phyloP scores from a whole-genome alignment of 2,329 filamentous ascomycete genomes.

The Verticillium zaregamsianum region DNA sequence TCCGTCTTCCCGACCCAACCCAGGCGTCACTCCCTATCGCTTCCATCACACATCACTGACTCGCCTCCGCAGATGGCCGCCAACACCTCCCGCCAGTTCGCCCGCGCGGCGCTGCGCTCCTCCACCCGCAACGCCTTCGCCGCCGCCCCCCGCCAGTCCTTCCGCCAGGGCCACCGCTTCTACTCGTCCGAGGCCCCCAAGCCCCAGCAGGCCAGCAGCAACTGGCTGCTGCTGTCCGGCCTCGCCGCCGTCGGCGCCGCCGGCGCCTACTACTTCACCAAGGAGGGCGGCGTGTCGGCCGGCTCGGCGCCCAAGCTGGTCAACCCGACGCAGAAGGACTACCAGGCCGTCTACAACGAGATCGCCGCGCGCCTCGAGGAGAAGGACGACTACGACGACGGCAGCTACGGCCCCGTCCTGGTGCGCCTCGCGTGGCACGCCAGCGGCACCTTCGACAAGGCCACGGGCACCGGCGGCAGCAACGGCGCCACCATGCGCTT shows the following conservation, averaged over 20 bases:
- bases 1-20: not conserved
- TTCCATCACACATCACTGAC: not conserved
- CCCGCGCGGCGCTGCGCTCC: conserved; percentile 56
- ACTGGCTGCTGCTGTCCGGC: conserved; percentile 54
- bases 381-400: conserved; percentile 93
- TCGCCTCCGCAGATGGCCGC: conserved; percentile 31
- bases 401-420: conserved; percentile 89
- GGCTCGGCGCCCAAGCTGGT: conserved; percentile 47
- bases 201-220: conserved; percentile 34
- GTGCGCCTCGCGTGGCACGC: conserved; percentile 92
- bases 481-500: conserved; percentile 98
- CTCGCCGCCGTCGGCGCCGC: conserved; percentile 56
- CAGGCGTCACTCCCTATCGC: conserved; percentile 1
- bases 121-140: conserved; percentile 55
- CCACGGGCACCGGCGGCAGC: conserved; percentile 84
- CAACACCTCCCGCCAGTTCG: conserved; percentile 48
- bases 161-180: conserved; percentile 72
- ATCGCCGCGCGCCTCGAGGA: conserved; percentile 78
- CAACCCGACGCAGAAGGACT: conserved; percentile 76
- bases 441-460: conserved; percentile 86
- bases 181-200: conserved; percentile 69
- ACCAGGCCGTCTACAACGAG: conserved; percentile 91
- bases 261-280: conserved; percentile 64
- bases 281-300: conserved; percentile 45
- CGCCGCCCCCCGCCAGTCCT: conserved; percentile 58